These are phyloP conservation scores for Aureoboletus auriporus DNA, from an alignment of 768 basidiomycete species.

Conservation along the genomic window DNA sequence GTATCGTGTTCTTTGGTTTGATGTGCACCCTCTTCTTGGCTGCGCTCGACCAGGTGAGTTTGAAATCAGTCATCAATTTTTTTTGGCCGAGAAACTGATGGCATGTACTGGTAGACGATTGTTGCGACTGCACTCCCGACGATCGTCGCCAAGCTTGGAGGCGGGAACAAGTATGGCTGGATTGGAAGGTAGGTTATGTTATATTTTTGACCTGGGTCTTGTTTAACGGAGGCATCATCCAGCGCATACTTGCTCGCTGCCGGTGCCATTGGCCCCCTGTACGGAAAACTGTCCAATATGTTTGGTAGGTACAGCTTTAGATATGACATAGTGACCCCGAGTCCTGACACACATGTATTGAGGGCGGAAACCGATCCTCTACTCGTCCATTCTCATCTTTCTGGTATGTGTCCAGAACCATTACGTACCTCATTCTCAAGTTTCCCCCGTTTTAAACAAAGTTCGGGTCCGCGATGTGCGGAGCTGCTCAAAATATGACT, in stretches of 20 bases:
- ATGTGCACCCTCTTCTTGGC: conserved; percentile 35
- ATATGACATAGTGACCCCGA: not conserved
- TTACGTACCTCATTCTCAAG: not conserved
- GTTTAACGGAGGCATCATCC: not conserved
- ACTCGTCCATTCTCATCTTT: conserved; percentile 61
- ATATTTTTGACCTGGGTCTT: not conserved
- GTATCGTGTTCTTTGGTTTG: conserved; percentile 26
- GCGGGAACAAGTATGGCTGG: conserved; percentile 65
- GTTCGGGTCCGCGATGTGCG: conserved; percentile 77
- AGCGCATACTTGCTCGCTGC: conserved; percentile 76
- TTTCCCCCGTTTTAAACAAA: conserved; percentile 16
- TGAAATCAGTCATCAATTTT: not conserved
- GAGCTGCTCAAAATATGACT: conserved; percentile 70
- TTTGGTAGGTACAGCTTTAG: conserved; percentile 24
- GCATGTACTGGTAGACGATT: conserved; percentile 43
- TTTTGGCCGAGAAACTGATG: not conserved
- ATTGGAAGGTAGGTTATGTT: conserved; percentile 52
- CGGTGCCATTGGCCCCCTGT: conserved; percentile 63
- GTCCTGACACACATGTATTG: not conserved
- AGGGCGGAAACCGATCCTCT: conserved; percentile 72
- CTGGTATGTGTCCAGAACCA: conserved; percentile 41
- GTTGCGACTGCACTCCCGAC: conserved; percentile 74
- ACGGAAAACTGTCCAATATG: conserved; percentile 73
- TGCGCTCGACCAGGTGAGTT: conserved; percentile 56
- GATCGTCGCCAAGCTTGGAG: conserved; percentile 62